Conservation (phyloP, 139 green algal species). For the Tetradesmus obliquus region DNA sequence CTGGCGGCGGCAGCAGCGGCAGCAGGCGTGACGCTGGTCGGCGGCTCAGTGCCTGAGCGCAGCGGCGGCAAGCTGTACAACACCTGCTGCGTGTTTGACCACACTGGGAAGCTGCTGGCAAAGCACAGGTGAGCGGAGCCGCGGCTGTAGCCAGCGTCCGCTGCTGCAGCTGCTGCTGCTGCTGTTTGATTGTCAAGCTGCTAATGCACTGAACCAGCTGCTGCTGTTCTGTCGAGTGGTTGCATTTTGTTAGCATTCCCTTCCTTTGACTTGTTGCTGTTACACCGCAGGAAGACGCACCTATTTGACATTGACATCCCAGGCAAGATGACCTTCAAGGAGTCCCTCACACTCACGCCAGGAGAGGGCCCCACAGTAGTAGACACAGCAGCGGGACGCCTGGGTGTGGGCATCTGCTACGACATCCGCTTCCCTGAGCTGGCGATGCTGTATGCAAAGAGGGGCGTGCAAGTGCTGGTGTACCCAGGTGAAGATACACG, state of each 20-base stretch:
- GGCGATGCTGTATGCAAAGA: constrained; percentile 84
- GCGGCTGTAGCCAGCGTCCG: too few relatives aligned
- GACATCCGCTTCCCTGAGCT: constrained; percentile 98
- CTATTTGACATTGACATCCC: constrained; percentile 99
- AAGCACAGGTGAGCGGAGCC: constrained; percentile 80
- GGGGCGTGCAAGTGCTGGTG: constrained; percentile 88
- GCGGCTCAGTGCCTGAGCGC: constrained; percentile 89
- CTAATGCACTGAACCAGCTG: neutral
- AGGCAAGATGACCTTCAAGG: constrained; percentile 97
- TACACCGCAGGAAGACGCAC: constrained; percentile 84
- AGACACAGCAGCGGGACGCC: constrained; percentile 83
- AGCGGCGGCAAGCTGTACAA: constrained; percentile 90
- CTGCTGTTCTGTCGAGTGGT: too few relatives aligned
- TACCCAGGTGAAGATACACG: constrained; percentile 80
- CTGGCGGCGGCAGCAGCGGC: constrained; percentile 44
- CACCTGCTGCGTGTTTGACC: constrained; percentile 95
- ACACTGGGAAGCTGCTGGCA: constrained; percentile 82
- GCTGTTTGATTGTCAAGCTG: neutral
- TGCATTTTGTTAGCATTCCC: too few relatives aligned
- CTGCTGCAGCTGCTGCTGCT: neutral
- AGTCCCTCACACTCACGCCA: constrained; percentile 90
- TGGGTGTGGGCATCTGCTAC: constrained; percentile 98
- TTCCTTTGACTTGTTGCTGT: neutral
- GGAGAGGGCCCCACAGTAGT: constrained; percentile 84
- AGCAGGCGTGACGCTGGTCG: constrained; percentile 72